phyloP scores from a whole-genome alignment of 1,284 basidiomycete genomes.

The Xerocomus minutiporus region DNA sequence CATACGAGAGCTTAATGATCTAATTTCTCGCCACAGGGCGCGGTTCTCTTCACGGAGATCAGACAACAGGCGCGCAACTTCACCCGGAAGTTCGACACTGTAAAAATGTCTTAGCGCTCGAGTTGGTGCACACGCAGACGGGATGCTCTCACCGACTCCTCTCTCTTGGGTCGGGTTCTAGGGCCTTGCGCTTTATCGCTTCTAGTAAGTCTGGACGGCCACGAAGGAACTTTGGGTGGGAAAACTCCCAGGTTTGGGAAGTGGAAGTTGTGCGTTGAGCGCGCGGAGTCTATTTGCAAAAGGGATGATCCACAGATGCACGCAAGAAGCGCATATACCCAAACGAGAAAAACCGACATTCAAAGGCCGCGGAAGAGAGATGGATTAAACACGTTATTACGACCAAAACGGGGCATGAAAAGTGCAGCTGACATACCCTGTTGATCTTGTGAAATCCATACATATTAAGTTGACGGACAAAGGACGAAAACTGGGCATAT shows the following conservation, averaged over 20 bases:
- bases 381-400: slow-evolving; percentile 12
- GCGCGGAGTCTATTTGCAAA: slow-evolving; percentile 63
- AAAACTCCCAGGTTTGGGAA: slow-evolving; percentile 86
- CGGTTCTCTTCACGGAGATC: slow-evolving; percentile 68
- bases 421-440: slow-evolving; percentile 43
- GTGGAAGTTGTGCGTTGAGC: slow-evolving; percentile 76
- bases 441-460: slow-evolving; percentile 85
- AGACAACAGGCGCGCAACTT: slow-evolving; percentile 64
- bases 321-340: slow-evolving; percentile 2
- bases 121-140: not conserved
- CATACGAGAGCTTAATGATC: slow-evolving; percentile 35
- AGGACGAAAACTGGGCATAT: slow-evolving; percentile 72
- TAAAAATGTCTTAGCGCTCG: slow-evolving; percentile 17
- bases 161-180: slow-evolving; percentile 63
- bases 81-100: slow-evolving; percentile 72
- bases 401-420: slow-evolving; percentile 5
- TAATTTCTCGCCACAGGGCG: slow-evolving; percentile 39
- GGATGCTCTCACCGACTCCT: slow-evolving; percentile 23
- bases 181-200: slow-evolving; percentile 80
- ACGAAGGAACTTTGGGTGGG: slow-evolving; percentile 80
- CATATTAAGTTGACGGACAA: slow-evolving; percentile 89
- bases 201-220: slow-evolving; percentile 79
- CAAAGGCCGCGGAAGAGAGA: slow-evolving; percentile 12
- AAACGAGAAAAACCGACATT: slow-evolving; percentile 10
- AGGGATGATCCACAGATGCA: not conserved